A percentile compares a stretch with the other conserved stretches of the same genome.
These are phyloP conservation scores for Colletotrichum salicis DNA, from an alignment of 2,329 filamentous ascomycete genomes.

Conservation along the genomic window DNA sequence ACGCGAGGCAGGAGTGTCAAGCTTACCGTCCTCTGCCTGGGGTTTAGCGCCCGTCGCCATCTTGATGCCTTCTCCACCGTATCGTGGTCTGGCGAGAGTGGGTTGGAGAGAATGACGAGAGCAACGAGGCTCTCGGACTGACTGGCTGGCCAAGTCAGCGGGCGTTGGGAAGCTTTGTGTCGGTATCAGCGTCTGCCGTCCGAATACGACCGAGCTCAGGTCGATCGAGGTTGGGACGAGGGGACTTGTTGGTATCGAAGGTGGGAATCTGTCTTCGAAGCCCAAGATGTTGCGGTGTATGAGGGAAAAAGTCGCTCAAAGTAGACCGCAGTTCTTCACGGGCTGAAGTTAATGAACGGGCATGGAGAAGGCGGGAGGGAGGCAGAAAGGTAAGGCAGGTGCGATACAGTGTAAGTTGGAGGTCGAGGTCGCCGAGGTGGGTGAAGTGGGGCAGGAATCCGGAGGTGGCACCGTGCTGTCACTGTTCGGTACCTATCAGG, in stretches of 20 bases:
- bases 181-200: slow-evolving; percentile 17
- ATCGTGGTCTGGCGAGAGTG: not conserved
- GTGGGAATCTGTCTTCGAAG: not conserved
- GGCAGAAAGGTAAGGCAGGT: slow-evolving; percentile 8
- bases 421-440: slow-evolving; percentile 7
- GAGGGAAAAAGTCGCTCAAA: not conserved
- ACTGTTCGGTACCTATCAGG: slow-evolving; percentile 36
- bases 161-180: slow-evolving; percentile 2
- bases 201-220: slow-evolving; percentile 22
- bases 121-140: not conserved
- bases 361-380: slow-evolving; percentile 8
- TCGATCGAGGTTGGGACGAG: slow-evolving; percentile 10
- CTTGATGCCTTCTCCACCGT: not conserved
- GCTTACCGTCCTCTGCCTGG: slow-evolving; percentile 28
- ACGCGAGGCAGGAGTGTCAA: not conserved
- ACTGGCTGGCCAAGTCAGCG: not conserved
- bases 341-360: not conserved
- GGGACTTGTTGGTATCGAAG: not conserved
- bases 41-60: slow-evolving; percentile 24
- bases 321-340: not conserved
- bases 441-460: slow-evolving; percentile 14
- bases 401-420: slow-evolving; percentile 32
- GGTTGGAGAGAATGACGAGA: not conserved
- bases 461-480: slow-evolving; percentile 37
- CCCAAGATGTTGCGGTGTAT: not conserved